phyloP scores from a whole-genome alignment of 371 early-diverging fungal species.

The Saksenaea vasiformis region DNA sequence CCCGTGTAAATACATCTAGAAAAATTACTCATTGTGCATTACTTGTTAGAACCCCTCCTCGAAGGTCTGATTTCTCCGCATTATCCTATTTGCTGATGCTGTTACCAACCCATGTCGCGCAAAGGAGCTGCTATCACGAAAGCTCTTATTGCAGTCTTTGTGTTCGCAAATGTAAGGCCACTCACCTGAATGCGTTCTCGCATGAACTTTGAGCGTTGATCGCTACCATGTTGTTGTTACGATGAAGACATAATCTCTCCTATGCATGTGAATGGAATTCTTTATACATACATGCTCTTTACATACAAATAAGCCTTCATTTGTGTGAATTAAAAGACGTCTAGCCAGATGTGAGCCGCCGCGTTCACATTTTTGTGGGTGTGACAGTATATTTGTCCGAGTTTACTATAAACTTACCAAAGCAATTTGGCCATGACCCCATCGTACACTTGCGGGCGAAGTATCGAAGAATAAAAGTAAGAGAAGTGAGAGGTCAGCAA shows the following conservation, averaged over 20 bases:
- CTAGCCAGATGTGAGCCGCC: conserved; percentile 75
- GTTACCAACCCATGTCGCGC: too few relatives aligned
- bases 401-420: conserved; percentile 7
- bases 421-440: conserved; percentile 17
- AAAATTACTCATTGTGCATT: too few relatives aligned
- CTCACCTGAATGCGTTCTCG: conserved; percentile 80
- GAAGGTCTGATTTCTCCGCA: too few relatives aligned
- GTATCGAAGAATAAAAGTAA: too few relatives aligned
- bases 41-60: too few relatives aligned
- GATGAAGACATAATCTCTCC: neutral
- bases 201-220: conserved; percentile 77
- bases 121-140: conserved; percentile 68
- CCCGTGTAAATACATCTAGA: conserved; percentile 62
- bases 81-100: too few relatives aligned
- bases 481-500: too few relatives aligned
- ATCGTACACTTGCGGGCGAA: conserved; percentile 9
- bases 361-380: conserved; percentile 5
- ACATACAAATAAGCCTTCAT: conserved; percentile 73
- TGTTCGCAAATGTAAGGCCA: conserved; percentile 74
- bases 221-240: conserved; percentile 36
- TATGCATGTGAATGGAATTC: conserved; percentile 69
- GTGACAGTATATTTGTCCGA: neutral
- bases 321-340: conserved; percentile 79
- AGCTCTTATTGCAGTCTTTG: conserved; percentile 58
- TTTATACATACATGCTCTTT: conserved; percentile 67